Percentiles rank a stretch among this genome's conserved stretches.
Conservation (phyloP, 257 asterid species). For the Scutellaria barbata region DNA sequence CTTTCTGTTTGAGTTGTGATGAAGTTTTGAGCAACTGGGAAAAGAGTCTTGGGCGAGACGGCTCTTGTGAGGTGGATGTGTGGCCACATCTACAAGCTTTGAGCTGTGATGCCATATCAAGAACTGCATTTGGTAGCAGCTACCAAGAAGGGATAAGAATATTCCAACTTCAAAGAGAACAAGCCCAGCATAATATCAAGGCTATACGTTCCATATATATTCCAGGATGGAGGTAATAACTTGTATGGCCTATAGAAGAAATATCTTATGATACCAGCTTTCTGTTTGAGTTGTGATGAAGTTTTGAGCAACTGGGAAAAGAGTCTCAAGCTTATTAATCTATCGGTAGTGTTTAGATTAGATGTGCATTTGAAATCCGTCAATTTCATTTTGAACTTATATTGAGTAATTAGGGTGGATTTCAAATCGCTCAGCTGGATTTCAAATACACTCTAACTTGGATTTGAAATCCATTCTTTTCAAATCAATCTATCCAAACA, state of each 20-base stretch:
- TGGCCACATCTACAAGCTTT: conserved; percentile 54
- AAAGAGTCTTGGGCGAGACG: conserved; percentile 35
- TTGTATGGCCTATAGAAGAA: background rate
- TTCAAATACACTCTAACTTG: no score
- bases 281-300: no score
- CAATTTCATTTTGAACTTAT: no score
- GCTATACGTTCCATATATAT: conserved; percentile 37
- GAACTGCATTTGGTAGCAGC: conserved; percentile 65
- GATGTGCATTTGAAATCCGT: no score
- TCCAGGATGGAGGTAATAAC: conserved; percentile 25
- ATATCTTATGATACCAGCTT: no score
- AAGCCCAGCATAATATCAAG: conserved; percentile 30
- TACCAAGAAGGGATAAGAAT: conserved; percentile 55
- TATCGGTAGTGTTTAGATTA: no score
- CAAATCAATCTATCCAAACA: no score
- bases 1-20: conserved; percentile 44
- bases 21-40: conserved; percentile 56
- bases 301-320: no score
- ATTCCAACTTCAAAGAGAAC: conserved; percentile 58
- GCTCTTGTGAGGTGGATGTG: conserved; percentile 53
- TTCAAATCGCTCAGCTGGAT: no score
- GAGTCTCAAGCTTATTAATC: no score
- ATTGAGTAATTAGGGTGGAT: no score
- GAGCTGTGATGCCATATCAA: conserved; percentile 53
- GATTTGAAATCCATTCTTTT: no score